phyloP scores from a whole-genome alignment of 805 yeast genomes.

The Blastobotrys terrestris region DNA sequence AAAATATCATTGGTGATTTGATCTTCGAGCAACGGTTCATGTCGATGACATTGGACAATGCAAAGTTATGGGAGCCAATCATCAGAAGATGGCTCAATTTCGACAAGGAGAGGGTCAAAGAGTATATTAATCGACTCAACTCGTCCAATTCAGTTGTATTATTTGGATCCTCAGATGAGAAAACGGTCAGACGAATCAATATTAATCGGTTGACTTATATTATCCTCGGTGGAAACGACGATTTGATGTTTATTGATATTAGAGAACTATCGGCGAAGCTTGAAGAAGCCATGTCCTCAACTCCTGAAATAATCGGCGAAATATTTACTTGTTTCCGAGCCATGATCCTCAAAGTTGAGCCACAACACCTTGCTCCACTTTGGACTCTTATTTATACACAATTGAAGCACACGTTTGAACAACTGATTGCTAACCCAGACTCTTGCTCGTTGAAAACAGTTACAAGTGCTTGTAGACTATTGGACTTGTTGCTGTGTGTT shows the following conservation, averaged over 20 bases:
- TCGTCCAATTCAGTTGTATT: constrained; percentile 40
- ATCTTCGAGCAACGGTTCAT: constrained; percentile 59
- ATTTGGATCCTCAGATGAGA: constrained; percentile 67
- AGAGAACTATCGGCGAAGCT: constrained; percentile 43
- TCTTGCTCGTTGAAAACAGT: constrained; percentile 8
- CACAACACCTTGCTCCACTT: constrained; percentile 55
- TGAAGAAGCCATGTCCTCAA: constrained; percentile 37
- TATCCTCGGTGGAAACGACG: constrained; percentile 54
- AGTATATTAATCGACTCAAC: constrained; percentile 37
- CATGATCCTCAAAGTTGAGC: constrained; percentile 54
- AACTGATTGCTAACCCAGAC: neutral
- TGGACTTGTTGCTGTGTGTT: constrained; percentile 66
- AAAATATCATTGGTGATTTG: constrained; percentile 52
- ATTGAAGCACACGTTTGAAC: constrained; percentile 28
- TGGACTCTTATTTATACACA: constrained; percentile 67
- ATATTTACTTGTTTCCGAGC: constrained; percentile 58
- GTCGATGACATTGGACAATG: constrained; percentile 25
- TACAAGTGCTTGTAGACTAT: constrained; percentile 62
- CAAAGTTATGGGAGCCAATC: constrained; percentile 47
- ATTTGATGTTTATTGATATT: constrained; percentile 45
- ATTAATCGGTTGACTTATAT: constrained; percentile 61
- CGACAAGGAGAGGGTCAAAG: constrained; percentile 56
- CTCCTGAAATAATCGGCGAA: constrained; percentile 34
- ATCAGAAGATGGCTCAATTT: constrained; percentile 56
- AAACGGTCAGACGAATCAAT: constrained; percentile 44